A percentile compares a stretch with the other conserved stretches of the same genome.
Conservation (phyloP, 2,329 filamentous ascomycete genomes). For the Colletotrichum salicis region DNA sequence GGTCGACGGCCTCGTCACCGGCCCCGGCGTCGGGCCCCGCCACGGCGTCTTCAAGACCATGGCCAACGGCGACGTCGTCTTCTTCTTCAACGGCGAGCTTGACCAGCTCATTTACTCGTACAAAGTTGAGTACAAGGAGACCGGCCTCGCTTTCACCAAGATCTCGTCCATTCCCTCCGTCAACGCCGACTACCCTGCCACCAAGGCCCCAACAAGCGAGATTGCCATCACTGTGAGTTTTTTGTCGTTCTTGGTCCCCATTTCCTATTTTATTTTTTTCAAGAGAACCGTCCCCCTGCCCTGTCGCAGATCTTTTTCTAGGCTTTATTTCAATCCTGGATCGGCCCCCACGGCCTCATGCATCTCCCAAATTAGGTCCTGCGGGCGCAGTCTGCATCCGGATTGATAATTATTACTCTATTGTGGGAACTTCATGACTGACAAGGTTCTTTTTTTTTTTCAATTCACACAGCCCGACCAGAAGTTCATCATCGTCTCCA, state of each 20-base stretch:
- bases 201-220: conserved; percentile 37
- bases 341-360: background rate
- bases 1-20: conserved; percentile 31
- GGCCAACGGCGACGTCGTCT: conserved; percentile 35
- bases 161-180: conserved; percentile 35
- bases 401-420: conserved; percentile 6
- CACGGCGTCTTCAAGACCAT: conserved; percentile 37
- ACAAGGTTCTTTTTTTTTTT: background rate
- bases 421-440: background rate
- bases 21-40: conserved; percentile 35
- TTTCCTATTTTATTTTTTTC: background rate
- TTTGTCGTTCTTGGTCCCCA: background rate
- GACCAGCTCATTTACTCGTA: conserved; percentile 38
- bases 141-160: conserved; percentile 38
- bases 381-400: conserved; percentile 9
- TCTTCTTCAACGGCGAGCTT: conserved; percentile 39
- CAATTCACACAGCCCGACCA: conserved; percentile 14
- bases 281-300: background rate
- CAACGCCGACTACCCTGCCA: conserved; percentile 30
- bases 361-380: background rate
- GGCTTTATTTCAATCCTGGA: conserved; percentile 9
- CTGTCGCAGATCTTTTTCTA: conserved; percentile 11
- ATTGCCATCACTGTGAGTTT: conserved; percentile 37
- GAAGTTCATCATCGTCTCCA: conserved; percentile 33
- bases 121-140: conserved; percentile 35